Conservation (phyloP, 345 rosid genomes). For the Odontarrhena argentea region DNA sequence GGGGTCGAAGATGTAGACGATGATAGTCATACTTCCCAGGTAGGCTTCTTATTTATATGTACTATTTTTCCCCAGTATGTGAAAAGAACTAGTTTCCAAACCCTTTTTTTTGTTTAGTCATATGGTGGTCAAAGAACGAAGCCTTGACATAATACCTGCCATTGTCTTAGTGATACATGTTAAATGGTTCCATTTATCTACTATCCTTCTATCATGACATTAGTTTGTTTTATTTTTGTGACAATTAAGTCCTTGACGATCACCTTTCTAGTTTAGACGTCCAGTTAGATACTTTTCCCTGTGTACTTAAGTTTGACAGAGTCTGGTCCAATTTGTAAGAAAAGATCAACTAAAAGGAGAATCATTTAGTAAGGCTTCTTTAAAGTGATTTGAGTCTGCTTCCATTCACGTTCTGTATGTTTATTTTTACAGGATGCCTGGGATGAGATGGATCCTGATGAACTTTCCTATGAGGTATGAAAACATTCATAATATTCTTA, state of each 20-base stretch:
- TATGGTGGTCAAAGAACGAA: conserved; percentile 21
- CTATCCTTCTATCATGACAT: conserved; percentile 17
- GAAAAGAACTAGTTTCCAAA: conserved; percentile 14
- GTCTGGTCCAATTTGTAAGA: conserved; percentile 14
- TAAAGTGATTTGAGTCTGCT: conserved; percentile 26
- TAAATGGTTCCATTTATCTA: conserved; percentile 17
- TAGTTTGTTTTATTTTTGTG: conserved; percentile 17
- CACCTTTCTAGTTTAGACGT: neutral
- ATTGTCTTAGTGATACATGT: conserved; percentile 10
- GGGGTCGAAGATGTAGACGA: conserved; percentile 63
- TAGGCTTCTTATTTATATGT: conserved; percentile 34
- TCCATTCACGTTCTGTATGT: conserved; percentile 8
- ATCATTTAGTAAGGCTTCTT: conserved; percentile 11
- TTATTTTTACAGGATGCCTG: conserved; percentile 65
- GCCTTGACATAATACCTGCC: conserved; percentile 4
- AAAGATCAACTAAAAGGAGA: neutral
- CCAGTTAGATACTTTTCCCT: conserved; percentile 10
- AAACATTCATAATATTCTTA: conserved; percentile 2
- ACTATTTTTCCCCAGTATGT: conserved; percentile 5
- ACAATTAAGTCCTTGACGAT: conserved; percentile 10
- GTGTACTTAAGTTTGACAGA: conserved; percentile 23
- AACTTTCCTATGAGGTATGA: conserved; percentile 85
- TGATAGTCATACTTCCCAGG: conserved; percentile 66
- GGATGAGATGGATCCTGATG: conserved; percentile 96
- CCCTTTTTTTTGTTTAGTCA: conserved; percentile 16